A percentile compares a stretch with the other conserved stretches of the same genome.
Conservation (phyloP, 2,329 filamentous ascomycete species). For the Ophiocordyceps camponoti-saundersi region DNA sequence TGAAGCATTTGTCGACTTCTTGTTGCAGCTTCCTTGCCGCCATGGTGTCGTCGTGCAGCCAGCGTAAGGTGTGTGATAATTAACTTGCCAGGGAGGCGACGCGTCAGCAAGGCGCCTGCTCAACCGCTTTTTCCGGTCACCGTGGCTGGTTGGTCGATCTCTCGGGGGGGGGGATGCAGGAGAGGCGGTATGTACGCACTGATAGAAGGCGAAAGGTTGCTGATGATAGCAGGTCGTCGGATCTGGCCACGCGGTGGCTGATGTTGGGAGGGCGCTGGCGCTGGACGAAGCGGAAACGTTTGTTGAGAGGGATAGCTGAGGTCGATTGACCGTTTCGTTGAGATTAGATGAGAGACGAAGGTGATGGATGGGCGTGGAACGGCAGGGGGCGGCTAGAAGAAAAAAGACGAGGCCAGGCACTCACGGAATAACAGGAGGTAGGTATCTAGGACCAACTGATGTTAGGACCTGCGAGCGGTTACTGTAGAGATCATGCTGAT, state of each 20-base stretch:
- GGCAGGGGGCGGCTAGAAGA: background rate
- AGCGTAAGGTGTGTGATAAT: background rate
- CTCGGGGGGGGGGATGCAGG: too few species aligned
- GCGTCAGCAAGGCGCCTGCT: background rate
- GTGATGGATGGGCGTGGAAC: background rate
- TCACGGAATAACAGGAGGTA: background rate
- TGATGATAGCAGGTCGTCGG: too few species aligned
- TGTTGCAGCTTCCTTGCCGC: conserved; percentile 91
- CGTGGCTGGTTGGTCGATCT: too few species aligned
- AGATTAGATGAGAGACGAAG: too few species aligned
- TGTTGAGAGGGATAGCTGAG: too few species aligned
- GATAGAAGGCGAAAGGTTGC: background rate
- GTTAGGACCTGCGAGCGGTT: background rate
- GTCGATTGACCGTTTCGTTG: too few species aligned
- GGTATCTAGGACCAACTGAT: background rate
- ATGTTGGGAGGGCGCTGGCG: too few species aligned
- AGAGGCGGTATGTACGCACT: background rate
- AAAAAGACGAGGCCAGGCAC: background rate
- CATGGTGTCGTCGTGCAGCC: conserved; percentile 38
- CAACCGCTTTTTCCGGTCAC: too few species aligned
- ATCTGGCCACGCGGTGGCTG: too few species aligned
- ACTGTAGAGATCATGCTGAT: too few species aligned
- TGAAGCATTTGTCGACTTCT: conserved; percentile 99
- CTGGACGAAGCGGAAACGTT: too few species aligned
- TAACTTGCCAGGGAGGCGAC: background rate